Evolutionary conservation across 1,284 basidiomycete genomes (phyloP).

Genomic region (Gymnopus androsaceus): DNA sequence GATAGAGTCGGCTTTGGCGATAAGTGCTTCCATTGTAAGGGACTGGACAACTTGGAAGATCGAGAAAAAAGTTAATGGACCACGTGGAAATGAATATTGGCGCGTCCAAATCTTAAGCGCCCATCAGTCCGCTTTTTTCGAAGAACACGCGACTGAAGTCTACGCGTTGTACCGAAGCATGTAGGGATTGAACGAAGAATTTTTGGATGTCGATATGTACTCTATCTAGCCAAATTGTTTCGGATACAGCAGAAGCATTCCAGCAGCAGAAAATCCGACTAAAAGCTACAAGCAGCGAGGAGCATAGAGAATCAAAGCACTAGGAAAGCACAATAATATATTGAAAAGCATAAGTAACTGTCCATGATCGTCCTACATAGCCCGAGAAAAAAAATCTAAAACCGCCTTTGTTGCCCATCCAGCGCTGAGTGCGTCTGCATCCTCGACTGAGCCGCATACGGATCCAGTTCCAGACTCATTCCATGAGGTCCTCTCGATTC

Average conservation of each 20-base stretch:
- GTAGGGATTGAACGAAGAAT: no score
- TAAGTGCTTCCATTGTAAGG: constrained; percentile 66
- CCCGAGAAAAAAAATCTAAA: not conserved
- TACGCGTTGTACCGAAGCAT: no score
- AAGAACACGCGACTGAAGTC: no score
- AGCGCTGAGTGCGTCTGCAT: not conserved
- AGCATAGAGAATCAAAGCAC: no score
- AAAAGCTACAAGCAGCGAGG: not conserved
- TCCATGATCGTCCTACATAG: not conserved
- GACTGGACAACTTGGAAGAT: not conserved
- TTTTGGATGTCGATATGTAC: not conserved
- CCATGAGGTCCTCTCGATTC: constrained; percentile 27
- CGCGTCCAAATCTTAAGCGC: no score
- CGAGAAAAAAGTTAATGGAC: not conserved
- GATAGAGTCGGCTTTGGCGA: constrained; percentile 69
- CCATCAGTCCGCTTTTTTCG: no score
- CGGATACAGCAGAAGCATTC: not conserved
- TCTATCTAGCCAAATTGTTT: not conserved
- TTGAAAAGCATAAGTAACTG: no score
- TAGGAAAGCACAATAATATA: no score
- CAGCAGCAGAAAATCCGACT: not conserved
- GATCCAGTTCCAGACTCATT: constrained; percentile 42
- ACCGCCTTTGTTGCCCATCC: not conserved
- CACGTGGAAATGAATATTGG: no score
- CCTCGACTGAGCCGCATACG: constrained; percentile 24